Evolutionary conservation across 129 eudicot genomes (phyloP).

Genomic region (Scalesia atractyloides): DNA sequence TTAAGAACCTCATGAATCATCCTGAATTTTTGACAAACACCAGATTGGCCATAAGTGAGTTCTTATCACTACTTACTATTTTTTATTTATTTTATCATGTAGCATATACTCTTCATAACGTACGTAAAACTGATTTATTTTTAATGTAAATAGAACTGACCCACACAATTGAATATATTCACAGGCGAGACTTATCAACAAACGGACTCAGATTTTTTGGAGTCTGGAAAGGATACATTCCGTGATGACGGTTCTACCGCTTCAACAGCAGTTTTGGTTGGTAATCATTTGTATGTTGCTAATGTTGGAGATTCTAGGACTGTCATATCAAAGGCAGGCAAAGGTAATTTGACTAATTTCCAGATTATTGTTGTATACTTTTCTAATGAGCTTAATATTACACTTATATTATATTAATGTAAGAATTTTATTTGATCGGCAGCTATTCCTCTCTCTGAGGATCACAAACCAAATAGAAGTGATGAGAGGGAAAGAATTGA

Average conservation of each 20-base stretch:
- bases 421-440: constrained; percentile 21
- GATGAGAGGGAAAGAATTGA: constrained; percentile 93
- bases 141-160: constrained; percentile 6
- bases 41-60: constrained; percentile 77
- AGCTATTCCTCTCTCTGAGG: constrained; percentile 90
- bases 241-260: constrained; percentile 98
- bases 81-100: background rate
- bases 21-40: constrained; percentile 66
- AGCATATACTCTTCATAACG: background rate
- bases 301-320: constrained; percentile 97
- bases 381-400: background rate
- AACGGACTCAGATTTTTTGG: constrained; percentile 74
- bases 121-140: background rate
- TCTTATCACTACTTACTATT: background rate
- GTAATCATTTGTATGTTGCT: constrained; percentile 82
- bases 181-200: constrained; percentile 81
- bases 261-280: constrained; percentile 92
- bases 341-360: constrained; percentile 45
- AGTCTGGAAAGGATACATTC: constrained; percentile 74
- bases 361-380: constrained; percentile 6
- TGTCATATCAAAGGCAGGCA: constrained; percentile 78
- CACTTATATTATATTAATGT: background rate
- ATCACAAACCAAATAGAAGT: constrained; percentile 88
- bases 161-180: constrained; percentile 15
- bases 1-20: constrained; percentile 81